Conservation (phyloP, 768 basidiomycete genomes). For the Dentipellis fragilis region DNA sequence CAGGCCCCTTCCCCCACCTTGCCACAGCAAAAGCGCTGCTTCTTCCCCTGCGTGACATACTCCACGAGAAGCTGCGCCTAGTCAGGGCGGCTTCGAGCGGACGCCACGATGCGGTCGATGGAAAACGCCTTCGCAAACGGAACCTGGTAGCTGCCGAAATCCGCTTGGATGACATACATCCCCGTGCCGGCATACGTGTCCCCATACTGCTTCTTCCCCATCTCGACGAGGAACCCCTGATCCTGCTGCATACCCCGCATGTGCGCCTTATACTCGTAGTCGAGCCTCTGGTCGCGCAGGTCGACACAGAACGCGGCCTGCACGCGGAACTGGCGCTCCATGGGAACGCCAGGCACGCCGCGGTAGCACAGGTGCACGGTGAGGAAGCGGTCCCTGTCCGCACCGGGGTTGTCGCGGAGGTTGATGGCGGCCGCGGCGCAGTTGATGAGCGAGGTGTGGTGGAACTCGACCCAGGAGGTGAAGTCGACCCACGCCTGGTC, state of each 20-base stretch:
- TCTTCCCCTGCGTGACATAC: not conserved
- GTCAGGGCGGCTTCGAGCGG: not conserved
- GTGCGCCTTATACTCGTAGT: no score
- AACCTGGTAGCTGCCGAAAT: not conserved
- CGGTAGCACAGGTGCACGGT: not conserved
- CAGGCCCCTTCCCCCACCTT: not conserved
- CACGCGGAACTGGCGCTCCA: not conserved
- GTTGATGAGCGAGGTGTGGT: not conserved
- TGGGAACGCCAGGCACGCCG: not conserved
- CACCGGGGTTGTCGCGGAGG: not conserved
- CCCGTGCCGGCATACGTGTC: slow-evolving; percentile 1
- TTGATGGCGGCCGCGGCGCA: not conserved
- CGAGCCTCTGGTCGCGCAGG: not conserved
- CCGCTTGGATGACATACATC: not conserved
- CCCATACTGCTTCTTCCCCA: slow-evolving; percentile 1
- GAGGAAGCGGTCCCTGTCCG: not conserved
- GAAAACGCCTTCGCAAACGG: slow-evolving; percentile 4
- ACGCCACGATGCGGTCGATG: slow-evolving; percentile 1
- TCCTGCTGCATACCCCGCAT: not conserved
- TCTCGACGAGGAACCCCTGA: not conserved
- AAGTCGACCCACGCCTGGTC: slow-evolving; percentile 1
- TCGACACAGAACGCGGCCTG: not conserved
- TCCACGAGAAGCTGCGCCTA: not conserved
- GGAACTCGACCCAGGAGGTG: not conserved
- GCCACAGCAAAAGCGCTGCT: slow-evolving; percentile 2